phyloP scores from a whole-genome alignment of 78 protist genomes.

The Anaeramoeba ignava region DNA sequence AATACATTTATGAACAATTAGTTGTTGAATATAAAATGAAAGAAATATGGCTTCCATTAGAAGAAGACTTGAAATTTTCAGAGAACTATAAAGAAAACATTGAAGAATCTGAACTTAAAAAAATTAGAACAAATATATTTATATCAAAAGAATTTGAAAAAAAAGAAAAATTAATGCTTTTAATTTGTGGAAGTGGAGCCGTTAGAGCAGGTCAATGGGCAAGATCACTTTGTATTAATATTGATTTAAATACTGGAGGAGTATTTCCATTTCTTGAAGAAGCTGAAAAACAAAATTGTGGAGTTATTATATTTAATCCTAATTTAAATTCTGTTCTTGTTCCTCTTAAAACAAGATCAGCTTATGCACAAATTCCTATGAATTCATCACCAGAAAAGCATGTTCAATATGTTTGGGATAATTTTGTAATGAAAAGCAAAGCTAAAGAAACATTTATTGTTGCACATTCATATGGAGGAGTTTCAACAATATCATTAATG shows the following conservation, averaged over 20 bases:
- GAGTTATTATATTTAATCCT: neutral
- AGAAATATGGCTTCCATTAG: neutral
- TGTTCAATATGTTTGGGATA: neutral
- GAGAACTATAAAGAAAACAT: neutral
- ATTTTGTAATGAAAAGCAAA: neutral
- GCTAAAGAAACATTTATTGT: neutral
- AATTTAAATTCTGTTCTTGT: neutral
- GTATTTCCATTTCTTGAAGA: neutral
- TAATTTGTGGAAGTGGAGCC: neutral
- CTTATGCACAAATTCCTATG: neutral
- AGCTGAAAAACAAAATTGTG: neutral
- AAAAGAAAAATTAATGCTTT: neutral
- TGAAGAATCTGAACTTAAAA: neutral
- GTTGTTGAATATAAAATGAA: neutral
- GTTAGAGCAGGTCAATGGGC: neutral
- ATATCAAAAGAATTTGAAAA: neutral
- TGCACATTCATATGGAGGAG: neutral
- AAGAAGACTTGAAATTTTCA: too few relatives aligned
- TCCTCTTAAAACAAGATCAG: neutral
- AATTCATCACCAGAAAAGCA: neutral
- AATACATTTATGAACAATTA: neutral
- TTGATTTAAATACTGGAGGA: neutral
- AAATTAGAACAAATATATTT: neutral
- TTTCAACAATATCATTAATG: neutral
- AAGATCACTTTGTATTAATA: neutral